phyloP scores from a whole-genome alignment of 768 basidiomycete species.

The Russula ochroleuca region DNA sequence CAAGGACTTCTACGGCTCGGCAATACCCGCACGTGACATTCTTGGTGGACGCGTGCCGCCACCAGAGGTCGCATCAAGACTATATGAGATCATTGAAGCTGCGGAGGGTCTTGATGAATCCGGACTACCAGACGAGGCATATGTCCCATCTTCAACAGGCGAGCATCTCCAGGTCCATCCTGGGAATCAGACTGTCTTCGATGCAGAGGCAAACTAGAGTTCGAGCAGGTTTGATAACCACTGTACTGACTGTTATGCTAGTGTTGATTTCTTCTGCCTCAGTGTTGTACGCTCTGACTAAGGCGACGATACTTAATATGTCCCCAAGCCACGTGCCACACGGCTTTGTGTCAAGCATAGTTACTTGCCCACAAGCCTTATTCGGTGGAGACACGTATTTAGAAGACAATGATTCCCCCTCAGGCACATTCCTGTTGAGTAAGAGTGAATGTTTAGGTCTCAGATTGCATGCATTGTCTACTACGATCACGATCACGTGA shows the following conservation, averaged over 20 bases:
- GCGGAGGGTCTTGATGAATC: slow-evolving; percentile 90
- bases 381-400: neutral
- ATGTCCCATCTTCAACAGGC: slow-evolving; percentile 66
- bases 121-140: slow-evolving; percentile 71
- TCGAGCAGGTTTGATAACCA: neutral
- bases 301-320: neutral
- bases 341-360: neutral
- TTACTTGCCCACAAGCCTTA: neutral
- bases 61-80: slow-evolving; percentile 87
- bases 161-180: slow-evolving; percentile 48
- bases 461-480: neutral
- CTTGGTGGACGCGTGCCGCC: slow-evolving; percentile 91
- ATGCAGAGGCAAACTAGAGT: slow-evolving; percentile 51
- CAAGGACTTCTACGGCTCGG: slow-evolving; percentile 91
- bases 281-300: neutral
- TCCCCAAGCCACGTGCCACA: neutral
- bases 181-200: slow-evolving; percentile 61
- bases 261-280: slow-evolving; percentile 1
- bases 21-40: slow-evolving; percentile 84
- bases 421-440: too few species aligned
- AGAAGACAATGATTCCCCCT: neutral
- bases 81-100: slow-evolving; percentile 97
- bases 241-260: slow-evolving; percentile 11
- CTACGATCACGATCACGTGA: neutral
- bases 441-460: neutral